phyloP scores from a whole-genome alignment of 2,329 filamentous ascomycete species.

The Cladosporium sp. region DNA sequence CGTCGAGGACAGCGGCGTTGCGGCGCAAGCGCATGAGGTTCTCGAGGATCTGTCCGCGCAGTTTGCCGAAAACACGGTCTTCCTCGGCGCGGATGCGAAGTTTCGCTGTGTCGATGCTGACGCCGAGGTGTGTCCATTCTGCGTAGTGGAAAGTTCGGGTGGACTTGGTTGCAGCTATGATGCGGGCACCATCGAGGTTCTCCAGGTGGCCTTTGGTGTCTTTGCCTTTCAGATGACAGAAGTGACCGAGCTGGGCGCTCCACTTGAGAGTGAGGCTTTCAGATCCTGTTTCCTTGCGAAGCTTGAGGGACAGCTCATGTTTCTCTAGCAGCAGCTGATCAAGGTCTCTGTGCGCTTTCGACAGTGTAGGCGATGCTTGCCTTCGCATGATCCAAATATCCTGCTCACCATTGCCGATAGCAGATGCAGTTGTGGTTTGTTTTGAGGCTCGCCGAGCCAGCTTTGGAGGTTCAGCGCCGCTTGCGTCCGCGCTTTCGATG shows the following conservation, averaged over 20 bases:
- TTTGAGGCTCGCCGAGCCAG: constrained; percentile 28
- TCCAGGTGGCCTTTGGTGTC: constrained; percentile 56
- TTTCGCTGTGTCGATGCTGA: constrained; percentile 73
- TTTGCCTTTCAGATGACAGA: constrained; percentile 86
- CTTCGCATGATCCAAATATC: constrained; percentile 65
- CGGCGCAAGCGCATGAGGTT: constrained; percentile 83
- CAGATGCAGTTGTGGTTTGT: constrained; percentile 10
- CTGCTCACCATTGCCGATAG: constrained; percentile 2
- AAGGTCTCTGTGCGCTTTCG: constrained; percentile 68
- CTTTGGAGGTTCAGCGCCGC: constrained; percentile 50
- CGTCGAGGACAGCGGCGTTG: constrained; percentile 88
- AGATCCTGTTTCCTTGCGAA: constrained; percentile 60
- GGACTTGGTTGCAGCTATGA: constrained; percentile 75
- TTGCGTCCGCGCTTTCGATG: constrained; percentile 66
- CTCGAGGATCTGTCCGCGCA: constrained; percentile 74
- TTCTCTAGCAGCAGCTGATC: constrained; percentile 62
- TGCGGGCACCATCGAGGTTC: constrained; percentile 48
- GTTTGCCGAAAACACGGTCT: constrained; percentile 70
- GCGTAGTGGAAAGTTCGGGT: constrained; percentile 82
- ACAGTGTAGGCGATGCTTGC: constrained; percentile 65
- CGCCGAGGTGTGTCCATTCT: constrained; percentile 81
- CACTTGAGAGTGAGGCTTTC: constrained; percentile 74
- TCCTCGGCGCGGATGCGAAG: constrained; percentile 82
- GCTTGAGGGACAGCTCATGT: constrained; percentile 55
- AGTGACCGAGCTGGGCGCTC: constrained; percentile 83